Evolutionary conservation across 2,329 filamentous ascomycete species (phyloP).

Genomic region (Hymenoscyphus linearis): DNA sequence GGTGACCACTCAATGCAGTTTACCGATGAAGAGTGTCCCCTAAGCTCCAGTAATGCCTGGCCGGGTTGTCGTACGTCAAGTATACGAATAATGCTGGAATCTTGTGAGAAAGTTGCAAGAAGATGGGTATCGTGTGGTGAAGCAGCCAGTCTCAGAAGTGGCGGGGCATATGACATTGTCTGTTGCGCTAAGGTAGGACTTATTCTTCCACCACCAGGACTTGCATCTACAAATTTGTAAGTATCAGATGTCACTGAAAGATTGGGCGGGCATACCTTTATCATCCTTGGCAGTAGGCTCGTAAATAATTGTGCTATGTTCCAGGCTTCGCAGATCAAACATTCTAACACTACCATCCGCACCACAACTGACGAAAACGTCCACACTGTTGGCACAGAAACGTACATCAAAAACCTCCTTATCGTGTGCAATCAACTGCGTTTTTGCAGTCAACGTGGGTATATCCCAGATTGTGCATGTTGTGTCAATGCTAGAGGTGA

Average conservation of each 20-base stretch:
- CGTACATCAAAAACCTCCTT: slow-evolving; percentile 98
- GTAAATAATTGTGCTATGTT: slow-evolving; percentile 98
- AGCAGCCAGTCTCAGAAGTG: slow-evolving; percentile 74
- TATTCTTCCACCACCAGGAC: slow-evolving; percentile 50
- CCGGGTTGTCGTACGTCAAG: slow-evolving; percentile 94
- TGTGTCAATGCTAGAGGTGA: slow-evolving; percentile 97
- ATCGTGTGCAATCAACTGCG: slow-evolving; percentile 95
- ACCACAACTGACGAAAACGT: slow-evolving; percentile 96
- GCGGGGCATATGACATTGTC: slow-evolving; percentile 71
- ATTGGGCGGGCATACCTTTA: slow-evolving; percentile 46
- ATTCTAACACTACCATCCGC: slow-evolving; percentile 97
- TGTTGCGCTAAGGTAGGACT: slow-evolving; percentile 73
- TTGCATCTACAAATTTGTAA: slow-evolving; percentile 39
- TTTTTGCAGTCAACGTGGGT: slow-evolving; percentile 94
- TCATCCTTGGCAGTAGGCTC: slow-evolving; percentile 87
- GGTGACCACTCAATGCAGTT: slow-evolving; percentile 98
- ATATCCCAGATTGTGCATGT: slow-evolving; percentile 99
- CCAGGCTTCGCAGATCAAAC: slow-evolving; percentile 94
- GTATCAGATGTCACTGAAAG: not conserved
- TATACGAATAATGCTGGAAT: slow-evolving; percentile 88
- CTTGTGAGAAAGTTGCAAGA: slow-evolving; percentile 92
- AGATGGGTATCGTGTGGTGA: slow-evolving; percentile 95
- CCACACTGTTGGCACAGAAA: slow-evolving; percentile 97
- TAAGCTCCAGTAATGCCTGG: slow-evolving; percentile 87
- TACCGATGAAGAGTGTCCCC: slow-evolving; percentile 77